A percentile compares a stretch with the other conserved stretches of the same genome.
These are phyloP conservation scores for Hanseniaspora taiwanica DNA, from an alignment of 805 yeast genomes.

Conservation along the genomic window DNA sequence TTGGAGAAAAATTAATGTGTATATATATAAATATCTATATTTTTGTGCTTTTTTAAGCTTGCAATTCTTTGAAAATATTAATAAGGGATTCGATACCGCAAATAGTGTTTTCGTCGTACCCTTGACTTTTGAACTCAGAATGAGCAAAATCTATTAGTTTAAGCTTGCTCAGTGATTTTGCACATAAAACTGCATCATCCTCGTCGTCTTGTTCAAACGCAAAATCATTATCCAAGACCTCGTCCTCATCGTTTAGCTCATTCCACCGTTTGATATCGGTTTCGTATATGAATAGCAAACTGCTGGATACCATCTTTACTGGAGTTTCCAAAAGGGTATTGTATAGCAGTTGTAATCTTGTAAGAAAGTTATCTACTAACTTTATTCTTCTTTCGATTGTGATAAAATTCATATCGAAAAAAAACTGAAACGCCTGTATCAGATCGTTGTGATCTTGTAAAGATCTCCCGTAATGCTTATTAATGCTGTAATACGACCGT, in stretches of 20 bases:
- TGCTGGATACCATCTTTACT: slow-evolving; percentile 54
- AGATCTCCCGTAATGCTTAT: slow-evolving; percentile 61
- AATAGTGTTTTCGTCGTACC: slow-evolving; percentile 59
- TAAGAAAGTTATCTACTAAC: slow-evolving; percentile 33
- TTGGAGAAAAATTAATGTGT: not conserved
- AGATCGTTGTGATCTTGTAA: slow-evolving; percentile 31
- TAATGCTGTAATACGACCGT: slow-evolving; percentile 36
- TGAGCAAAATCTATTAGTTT: slow-evolving; percentile 87
- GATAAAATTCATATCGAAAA: slow-evolving; percentile 31
- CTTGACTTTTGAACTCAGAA: slow-evolving; percentile 44
- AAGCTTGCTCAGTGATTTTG: slow-evolving; percentile 37
- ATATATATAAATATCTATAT: not conserved
- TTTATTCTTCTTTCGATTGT: slow-evolving; percentile 21
- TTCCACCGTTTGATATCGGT: slow-evolving; percentile 48
- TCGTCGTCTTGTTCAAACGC: slow-evolving; percentile 23
- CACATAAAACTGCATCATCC: slow-evolving; percentile 19
- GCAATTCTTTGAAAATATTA: slow-evolving; percentile 23
- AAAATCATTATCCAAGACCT: slow-evolving; percentile 21
- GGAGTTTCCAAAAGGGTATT: slow-evolving; percentile 52
- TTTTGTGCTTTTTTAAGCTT: not conserved
- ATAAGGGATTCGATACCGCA: slow-evolving; percentile 58
- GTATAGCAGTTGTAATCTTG: slow-evolving; percentile 52
- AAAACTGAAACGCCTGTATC: slow-evolving; percentile 29
- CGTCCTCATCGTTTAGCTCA: slow-evolving; percentile 27
- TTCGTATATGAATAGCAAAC: slow-evolving; percentile 64